Base-by-base conservation (phyloP, 352 stramenopile species). In the Plasmopara viticola region DNA sequence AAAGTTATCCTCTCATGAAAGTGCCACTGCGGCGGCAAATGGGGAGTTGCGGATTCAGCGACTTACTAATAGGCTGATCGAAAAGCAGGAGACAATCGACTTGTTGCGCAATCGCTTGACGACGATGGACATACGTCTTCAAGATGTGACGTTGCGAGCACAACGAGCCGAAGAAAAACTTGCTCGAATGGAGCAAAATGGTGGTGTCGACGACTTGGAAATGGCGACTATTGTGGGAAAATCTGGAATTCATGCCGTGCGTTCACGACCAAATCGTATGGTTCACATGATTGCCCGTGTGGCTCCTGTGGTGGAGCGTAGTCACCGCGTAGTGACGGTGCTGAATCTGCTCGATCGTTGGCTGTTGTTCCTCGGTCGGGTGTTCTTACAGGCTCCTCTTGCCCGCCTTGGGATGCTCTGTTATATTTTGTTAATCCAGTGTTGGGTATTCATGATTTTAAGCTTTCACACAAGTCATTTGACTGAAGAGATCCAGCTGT, bases 381-480 rank as follows among this genome's bases (percentile, higher is more conserved):
- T 91, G 49, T 90, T 94, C 52, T 49, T 91, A 44, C 74, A 74
- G 45, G 75, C 74, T 20, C 83, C 85, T 28, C 68, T 90, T n/a
- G 79, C 79, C 35, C 80, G 85, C 7, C 69, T 95, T 12, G 75
- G 55, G 2, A 59, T 91, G 57, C 39, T 95, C 31, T 77, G 72
- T 51, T 95, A 95, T 70, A 58, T 95, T 15, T 51, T 70, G 53
- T 58, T 95, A 54, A 72, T 95, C 41, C 85, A 95, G 57, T 68
- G 87, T 9, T 95, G 85, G 85, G 78, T 90, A 10, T 91, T 94
- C 53, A 58, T 88, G 34, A 78, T 95, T 44, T 61, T 95, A 54
- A 88, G 78, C 54, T 91, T 94, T 62, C 85, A 95, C 64, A 95
- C 85, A 47, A 91, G 75, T 53, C 83, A 94, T 54, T 43, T 94